These are phyloP conservation scores for Citrus medica DNA, from an alignment of 345 rosid genomes.

Conservation along the genomic window DNA sequence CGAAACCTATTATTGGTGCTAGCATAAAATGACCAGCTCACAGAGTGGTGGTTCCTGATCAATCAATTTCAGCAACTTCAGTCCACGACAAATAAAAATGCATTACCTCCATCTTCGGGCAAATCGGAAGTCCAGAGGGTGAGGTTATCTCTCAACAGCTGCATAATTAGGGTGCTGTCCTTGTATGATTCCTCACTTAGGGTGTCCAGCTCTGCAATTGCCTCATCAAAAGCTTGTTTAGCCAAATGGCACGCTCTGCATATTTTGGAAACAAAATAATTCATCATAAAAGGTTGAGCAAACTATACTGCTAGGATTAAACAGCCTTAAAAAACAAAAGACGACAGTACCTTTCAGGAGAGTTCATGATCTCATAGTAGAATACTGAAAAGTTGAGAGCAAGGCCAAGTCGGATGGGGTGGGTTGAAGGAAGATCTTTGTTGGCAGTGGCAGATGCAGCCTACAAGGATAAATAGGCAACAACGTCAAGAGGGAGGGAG, in stretches of 20 bases:
- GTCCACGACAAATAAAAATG: neutral
- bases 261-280: neutral
- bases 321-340: neutral
- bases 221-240: slow-evolving; percentile 97
- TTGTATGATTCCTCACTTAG: slow-evolving; percentile 96
- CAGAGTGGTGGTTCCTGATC: neutral
- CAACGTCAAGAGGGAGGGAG: neutral
- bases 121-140: slow-evolving; percentile 99
- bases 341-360: slow-evolving; percentile 79
- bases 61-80: neutral
- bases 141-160: slow-evolving; percentile 96
- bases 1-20: neutral
- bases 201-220: slow-evolving; percentile 94
- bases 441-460: slow-evolving; percentile 89
- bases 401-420: slow-evolving; percentile 97
- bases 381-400: slow-evolving; percentile 99
- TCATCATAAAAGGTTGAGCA: neutral
- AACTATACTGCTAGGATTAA: neutral
- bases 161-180: slow-evolving; percentile 98
- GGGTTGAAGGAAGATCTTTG: slow-evolving; percentile 93
- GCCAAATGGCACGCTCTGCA: slow-evolving; percentile 98
- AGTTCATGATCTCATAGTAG: slow-evolving; percentile 98
- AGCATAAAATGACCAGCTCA: neutral
- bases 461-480: slow-evolving; percentile 23
- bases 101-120: slow-evolving; percentile 95